Evolutionary conservation across 2,329 filamentous ascomycete species (phyloP).

Genomic region (Fusarium illudens): DNA sequence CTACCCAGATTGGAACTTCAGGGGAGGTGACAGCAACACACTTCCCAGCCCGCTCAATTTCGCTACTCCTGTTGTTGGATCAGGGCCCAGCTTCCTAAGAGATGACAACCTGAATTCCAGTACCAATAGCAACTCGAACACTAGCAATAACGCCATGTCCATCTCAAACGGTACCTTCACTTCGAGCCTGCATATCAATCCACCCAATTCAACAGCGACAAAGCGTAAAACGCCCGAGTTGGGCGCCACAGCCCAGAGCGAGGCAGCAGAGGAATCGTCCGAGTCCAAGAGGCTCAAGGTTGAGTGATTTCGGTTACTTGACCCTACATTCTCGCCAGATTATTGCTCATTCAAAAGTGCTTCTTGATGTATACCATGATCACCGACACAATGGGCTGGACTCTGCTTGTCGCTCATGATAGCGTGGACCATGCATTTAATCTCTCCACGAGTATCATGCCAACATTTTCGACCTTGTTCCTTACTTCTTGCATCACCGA

Average conservation of each 20-base stretch:
- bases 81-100: constrained; percentile 69
- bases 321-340: background rate
- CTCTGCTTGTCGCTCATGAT: constrained; percentile 25
- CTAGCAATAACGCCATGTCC: constrained; percentile 2
- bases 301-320: constrained; percentile 46
- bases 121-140: constrained; percentile 23
- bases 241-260: constrained; percentile 51
- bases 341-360: constrained; percentile 17
- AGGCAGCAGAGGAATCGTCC: constrained; percentile 52
- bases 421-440: constrained; percentile 1
- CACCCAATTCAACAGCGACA: constrained; percentile 37
- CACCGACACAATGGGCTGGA: constrained; percentile 30
- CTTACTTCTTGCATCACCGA: background rate
- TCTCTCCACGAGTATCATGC: background rate
- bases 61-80: constrained; percentile 77
- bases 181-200: constrained; percentile 35
- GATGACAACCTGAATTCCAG: constrained; percentile 55
- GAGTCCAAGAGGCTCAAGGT: constrained; percentile 64
- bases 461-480: background rate
- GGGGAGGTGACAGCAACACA: constrained; percentile 79
- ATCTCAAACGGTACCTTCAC: constrained; percentile 19
- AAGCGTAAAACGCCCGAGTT: constrained; percentile 68
- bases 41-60: constrained; percentile 93
- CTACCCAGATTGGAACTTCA: constrained; percentile 89
- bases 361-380: constrained; percentile 16